Evolutionary conservation across 306 rosid species (phyloP), one percentile per base, ranked within the genome.

Genomic region (Myrica gale): DNA sequence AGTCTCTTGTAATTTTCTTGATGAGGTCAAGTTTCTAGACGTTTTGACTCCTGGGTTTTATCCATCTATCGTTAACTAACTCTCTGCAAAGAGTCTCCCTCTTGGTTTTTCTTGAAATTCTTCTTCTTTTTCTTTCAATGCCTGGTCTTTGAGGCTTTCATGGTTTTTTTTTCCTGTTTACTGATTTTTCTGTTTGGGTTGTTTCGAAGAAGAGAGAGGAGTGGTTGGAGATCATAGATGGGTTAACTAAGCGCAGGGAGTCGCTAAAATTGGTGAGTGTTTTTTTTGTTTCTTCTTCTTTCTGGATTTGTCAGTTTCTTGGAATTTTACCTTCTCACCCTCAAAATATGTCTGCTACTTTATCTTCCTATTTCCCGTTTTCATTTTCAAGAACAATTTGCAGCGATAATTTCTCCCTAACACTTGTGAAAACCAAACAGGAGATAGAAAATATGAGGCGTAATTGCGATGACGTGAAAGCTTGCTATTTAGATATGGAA

Each of bases 121-220:
- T 20, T 37, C 2, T 65, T 21, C 45, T 45, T 11, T 9, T 48
- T 8, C 17, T 5, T 0, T 9, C 8, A 19, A 48, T 43, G 26
- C 20, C 55, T 72, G 56, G 37, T 58, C 6, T 9, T 7, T 7
- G 9, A 5, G 45, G 47, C 9, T 54, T 47, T 55, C 11, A 16
- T n/a, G 32, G 10, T 20, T 15, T 7, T 32, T 53, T 61, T n/a
- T 20, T 11, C 13, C 10, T 26, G 2, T 32, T 84, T 39, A 56
- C 60, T 65, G 10, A 73, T 62, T 71, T 47, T 0, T 71, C 50
- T 13, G 17, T 54, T 78, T n/a, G 81, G n/a, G 7, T 45, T 73
- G 53, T 58, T 76, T 39, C 17, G 74, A 8, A 88, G 91, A 86
- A 82, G 75, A 85, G 57, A 73, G 88, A 84, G 15, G 84, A 85